Percentiles rank a stretch among this genome's conserved stretches.
phyloP scores from a whole-genome alignment of 192 early-diverging fungal species.

The Phlyctochytrium arcticum region DNA sequence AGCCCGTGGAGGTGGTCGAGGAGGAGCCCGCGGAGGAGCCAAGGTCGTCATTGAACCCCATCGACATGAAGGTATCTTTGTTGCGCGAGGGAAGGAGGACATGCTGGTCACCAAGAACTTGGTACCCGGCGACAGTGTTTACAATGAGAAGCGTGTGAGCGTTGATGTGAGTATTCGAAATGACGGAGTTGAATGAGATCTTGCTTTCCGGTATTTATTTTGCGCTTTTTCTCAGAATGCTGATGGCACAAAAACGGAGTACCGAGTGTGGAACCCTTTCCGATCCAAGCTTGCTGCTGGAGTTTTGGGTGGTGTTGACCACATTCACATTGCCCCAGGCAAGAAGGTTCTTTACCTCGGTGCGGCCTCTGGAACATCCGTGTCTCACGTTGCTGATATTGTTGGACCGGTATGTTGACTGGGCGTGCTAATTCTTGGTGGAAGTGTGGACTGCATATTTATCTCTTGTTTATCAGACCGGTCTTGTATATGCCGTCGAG shows the following conservation, averaged over 20 bases:
- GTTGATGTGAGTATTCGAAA: conserved; percentile 73
- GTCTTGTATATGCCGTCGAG: conserved; percentile 97
- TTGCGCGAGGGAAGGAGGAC: conserved; percentile 99
- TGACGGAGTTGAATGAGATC: not conserved
- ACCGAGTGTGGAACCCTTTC: conserved; percentile 99
- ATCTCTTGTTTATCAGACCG: conserved; percentile 51
- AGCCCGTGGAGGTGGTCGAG: conserved; percentile 58
- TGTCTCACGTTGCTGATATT: conserved; percentile 96
- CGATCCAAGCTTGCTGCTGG: conserved; percentile 98
- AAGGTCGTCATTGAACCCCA: conserved; percentile 98
- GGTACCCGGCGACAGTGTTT: conserved; percentile 93
- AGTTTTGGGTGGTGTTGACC: conserved; percentile 92
- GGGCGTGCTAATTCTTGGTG: conserved; percentile 1
- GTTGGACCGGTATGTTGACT: conserved; percentile 77
- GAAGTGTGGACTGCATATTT: not conserved
- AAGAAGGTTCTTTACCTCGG: conserved; percentile 98
- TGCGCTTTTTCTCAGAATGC: conserved; percentile 42
- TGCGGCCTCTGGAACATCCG: conserved; percentile 89
- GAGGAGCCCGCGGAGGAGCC: conserved; percentile 82
- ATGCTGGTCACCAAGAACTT: conserved; percentile 97
- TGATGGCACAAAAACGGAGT: conserved; percentile 95
- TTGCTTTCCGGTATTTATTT: conserved; percentile 2
- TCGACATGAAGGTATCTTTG: conserved; percentile 91
- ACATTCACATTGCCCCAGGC: conserved; percentile 91
- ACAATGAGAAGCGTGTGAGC: conserved; percentile 97